Evolutionary conservation across 768 basidiomycete genomes (phyloP), one percentile per base, ranked within the genome.

Genomic region (Mycena galericulata): DNA sequence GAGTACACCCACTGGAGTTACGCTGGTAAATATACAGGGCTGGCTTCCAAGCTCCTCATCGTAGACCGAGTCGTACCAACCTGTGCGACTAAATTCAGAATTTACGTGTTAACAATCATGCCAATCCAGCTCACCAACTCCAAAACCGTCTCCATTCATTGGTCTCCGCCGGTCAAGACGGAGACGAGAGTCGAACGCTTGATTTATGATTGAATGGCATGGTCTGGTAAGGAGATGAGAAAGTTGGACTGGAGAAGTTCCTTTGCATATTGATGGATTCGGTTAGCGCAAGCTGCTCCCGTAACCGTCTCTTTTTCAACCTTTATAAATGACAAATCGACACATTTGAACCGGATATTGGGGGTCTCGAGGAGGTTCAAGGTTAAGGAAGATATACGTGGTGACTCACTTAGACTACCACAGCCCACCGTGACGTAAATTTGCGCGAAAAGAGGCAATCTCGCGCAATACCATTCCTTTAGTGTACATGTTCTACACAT

Each of bases 141-240:
- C 97, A 78, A 99, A 99, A 0, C 97, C 97, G 77, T 98, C 97
- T 11, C 95, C 94, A 72, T 96, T 96, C 80, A 96, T 95, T n/a
- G 94, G 95, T 68, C 94, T 80, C 62, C 94, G 85, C 70, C 83
- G 86, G 75, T 96, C 94, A 58, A 95, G 78, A 22, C 97, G 89
- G 34, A 99, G 84, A 10, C 97, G 88, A 24, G 95, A 97, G 81
- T 98, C 97, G 75, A 96, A 97, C 0, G 97, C 96, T 51, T 69
- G 68, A 45, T 97, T 97, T 78, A 97, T 98, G 81, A 98, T 98
- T 4, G 94, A 95, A 81, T 98, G 97, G 67, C 92, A 91, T 56
- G 97, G 97, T 53, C 94, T 87, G 47, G 97, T 99, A 73, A 98
- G 86, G n/a, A 98, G 88, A 85, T 96, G 95, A 27, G 92, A 94